Evolutionary conservation across 1,284 basidiomycete genomes (phyloP), one percentile per base, ranked within the genome.

Genomic region (Cryptococcus amylolentus): DNA sequence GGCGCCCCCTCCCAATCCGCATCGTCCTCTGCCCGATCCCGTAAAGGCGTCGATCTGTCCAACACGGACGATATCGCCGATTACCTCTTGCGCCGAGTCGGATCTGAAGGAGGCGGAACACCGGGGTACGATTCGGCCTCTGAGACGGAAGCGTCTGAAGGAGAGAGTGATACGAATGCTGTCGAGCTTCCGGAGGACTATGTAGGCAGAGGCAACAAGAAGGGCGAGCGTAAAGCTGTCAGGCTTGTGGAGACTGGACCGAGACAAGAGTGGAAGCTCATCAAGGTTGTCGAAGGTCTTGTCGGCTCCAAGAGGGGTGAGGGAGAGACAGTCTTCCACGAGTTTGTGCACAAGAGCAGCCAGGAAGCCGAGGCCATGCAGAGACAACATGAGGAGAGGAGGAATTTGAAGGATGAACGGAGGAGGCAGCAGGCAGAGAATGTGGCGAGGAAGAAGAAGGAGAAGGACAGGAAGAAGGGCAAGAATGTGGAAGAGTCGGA

Each of bases 201-300:
- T 74, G 87, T 98, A 27, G 96, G 96, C 18, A 80, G 94, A 69
- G 95, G 94, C 60, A 97, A 97, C 75, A 87, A 86, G 70, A 90
- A 88, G 74, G 93, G 92, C 2, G 85, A 89, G 71, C 86, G 89
- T 77, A 85, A 92, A 62, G 95, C 96, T 3, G 90, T 99, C 1
- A 83, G 87, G 59, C 80, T 99, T 55, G 88, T 94, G 55, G 96
- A 99, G 78, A 86, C 98, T 51, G 96, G 96, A 0, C 96, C 96
- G 28, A 81, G 96, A 66, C 87, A 98, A 85, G 96, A 98, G 77
- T 79, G 98, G 64, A 84, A 84, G 65, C 81, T 98, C 61, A 85
- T 98, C 71, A 99, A 99, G 81, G 91, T 99, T 61, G 85, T 87
- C 18, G 94, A 97, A 76, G 93, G 94, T n/a, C 80, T 91, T 8